Percentiles rank a stretch among this genome's conserved stretches.
Evolutionary conservation across 2,329 filamentous ascomycete genomes (phyloP).

Genomic region (Aspergillus puulaauensis): DNA sequence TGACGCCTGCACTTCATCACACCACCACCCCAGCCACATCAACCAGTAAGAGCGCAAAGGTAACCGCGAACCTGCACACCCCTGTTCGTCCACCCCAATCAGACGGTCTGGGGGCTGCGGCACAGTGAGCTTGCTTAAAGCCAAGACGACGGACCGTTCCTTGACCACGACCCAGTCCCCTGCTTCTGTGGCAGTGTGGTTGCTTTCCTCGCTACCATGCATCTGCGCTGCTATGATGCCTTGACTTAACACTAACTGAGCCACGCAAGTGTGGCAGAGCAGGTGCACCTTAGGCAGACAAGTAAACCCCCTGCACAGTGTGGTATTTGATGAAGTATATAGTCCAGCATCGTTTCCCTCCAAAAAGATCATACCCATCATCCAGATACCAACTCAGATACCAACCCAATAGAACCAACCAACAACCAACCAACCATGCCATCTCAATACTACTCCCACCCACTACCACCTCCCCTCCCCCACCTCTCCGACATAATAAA

Average conservation of each 20-base stretch:
- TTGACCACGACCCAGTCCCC: background rate
- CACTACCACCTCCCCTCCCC: background rate
- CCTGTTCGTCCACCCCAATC: background rate
- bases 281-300: background rate
- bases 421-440: background rate
- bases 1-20: background rate
- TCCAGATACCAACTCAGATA: background rate
- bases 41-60: background rate
- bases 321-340: background rate
- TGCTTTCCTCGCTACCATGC: too few relatives aligned
- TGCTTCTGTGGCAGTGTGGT: too few relatives aligned
- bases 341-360: background rate
- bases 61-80: background rate
- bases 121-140: background rate
- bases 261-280: background rate
- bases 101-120: too few relatives aligned
- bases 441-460: background rate
- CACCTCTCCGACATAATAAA: conserved; percentile 20
- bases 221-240: too few relatives aligned
- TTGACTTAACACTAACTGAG: background rate
- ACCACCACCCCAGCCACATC: too few relatives aligned
- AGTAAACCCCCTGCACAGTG: background rate
- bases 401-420: background rate
- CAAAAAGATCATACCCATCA: background rate
- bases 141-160: background rate